phyloP scores from a whole-genome alignment of 805 yeast species.

The Teunomyces cretensis region DNA sequence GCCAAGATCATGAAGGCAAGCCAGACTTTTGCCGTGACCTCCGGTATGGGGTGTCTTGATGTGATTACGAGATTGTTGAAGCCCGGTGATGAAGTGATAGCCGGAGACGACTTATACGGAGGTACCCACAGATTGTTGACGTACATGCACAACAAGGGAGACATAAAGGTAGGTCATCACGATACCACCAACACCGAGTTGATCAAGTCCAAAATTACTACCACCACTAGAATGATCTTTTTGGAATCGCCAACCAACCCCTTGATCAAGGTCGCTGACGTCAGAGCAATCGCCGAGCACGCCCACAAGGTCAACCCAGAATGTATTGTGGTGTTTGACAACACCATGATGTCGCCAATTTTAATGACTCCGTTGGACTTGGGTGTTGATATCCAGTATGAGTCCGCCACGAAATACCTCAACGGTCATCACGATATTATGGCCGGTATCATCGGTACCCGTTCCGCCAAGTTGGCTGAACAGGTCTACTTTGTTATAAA shows the following conservation, averaged over 20 bases:
- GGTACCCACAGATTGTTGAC: slow-evolving; percentile 87
- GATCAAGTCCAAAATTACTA: slow-evolving; percentile 55
- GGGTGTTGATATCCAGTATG: slow-evolving; percentile 90
- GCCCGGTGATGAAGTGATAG: slow-evolving; percentile 89
- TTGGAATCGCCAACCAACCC: slow-evolving; percentile 95
- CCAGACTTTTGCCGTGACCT: slow-evolving; percentile 75
- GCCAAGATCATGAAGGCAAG: slow-evolving; percentile 78
- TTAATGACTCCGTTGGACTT: slow-evolving; percentile 80
- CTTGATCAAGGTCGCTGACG: slow-evolving; percentile 81
- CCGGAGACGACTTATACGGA: slow-evolving; percentile 94
- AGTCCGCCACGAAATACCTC: slow-evolving; percentile 88
- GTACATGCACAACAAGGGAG: slow-evolving; percentile 62
- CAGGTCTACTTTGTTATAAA: slow-evolving; percentile 75
- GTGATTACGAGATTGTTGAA: slow-evolving; percentile 70
- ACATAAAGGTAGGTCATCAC: slow-evolving; percentile 66
- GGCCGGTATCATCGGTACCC: slow-evolving; percentile 89
- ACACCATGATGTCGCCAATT: slow-evolving; percentile 96
- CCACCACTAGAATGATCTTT: slow-evolving; percentile 71
- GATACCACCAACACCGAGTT: slow-evolving; percentile 75
- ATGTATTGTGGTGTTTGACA: slow-evolving; percentile 79
- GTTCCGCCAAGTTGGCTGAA: slow-evolving; percentile 62
- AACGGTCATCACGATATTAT: slow-evolving; percentile 95
- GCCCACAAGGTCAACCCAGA: slow-evolving; percentile 71
- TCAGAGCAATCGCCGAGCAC: slow-evolving; percentile 60
- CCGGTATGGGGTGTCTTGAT: slow-evolving; percentile 93